Evolutionary conservation across 768 basidiomycete species (phyloP).

Genomic region (Panaeolus cyanescens): DNA sequence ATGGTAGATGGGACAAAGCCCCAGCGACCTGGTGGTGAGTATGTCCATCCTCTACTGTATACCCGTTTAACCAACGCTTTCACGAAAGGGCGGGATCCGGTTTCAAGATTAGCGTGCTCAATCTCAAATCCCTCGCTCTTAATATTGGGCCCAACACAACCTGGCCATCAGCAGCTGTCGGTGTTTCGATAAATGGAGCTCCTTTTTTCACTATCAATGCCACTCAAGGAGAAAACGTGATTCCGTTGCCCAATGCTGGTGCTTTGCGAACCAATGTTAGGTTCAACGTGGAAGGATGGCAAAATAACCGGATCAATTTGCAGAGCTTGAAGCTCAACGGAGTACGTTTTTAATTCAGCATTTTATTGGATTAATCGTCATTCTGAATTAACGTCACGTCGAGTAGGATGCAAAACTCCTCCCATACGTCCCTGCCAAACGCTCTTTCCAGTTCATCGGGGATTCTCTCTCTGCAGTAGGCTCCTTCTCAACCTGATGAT

Average conservation of each 20-base stretch:
- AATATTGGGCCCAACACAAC: conserved; percentile 54
- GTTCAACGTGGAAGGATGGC: conserved; percentile 59
- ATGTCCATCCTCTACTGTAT: not conserved
- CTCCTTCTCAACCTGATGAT: not conserved
- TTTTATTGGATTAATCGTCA: not conserved
- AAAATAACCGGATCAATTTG: conserved; percentile 57
- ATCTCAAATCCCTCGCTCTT: conserved; percentile 42
- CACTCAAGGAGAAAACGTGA: conserved; percentile 44
- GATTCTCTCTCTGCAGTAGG: conserved; percentile 58
- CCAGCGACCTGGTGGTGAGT: conserved; percentile 60
- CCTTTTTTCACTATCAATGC: conserved; percentile 49
- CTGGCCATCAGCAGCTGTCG: conserved; percentile 43
- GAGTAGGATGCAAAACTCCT: conserved; percentile 50
- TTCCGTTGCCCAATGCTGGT: conserved; percentile 32
- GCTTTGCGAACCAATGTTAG: conserved; percentile 33
- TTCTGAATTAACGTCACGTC: not conserved
- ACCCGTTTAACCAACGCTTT: not conserved
- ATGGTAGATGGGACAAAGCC: conserved; percentile 54
- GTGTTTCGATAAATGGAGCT: conserved; percentile 50
- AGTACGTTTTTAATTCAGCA: conserved; percentile 32
- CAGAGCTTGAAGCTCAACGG: conserved; percentile 46
- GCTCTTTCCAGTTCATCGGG: conserved; percentile 58
- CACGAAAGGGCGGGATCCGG: conserved; percentile 52
- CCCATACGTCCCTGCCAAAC: conserved; percentile 44
- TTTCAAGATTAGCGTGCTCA: conserved; percentile 48